Conservation (phyloP, 2,329 filamentous ascomycete genomes). For the Sclerotinia minor region DNA sequence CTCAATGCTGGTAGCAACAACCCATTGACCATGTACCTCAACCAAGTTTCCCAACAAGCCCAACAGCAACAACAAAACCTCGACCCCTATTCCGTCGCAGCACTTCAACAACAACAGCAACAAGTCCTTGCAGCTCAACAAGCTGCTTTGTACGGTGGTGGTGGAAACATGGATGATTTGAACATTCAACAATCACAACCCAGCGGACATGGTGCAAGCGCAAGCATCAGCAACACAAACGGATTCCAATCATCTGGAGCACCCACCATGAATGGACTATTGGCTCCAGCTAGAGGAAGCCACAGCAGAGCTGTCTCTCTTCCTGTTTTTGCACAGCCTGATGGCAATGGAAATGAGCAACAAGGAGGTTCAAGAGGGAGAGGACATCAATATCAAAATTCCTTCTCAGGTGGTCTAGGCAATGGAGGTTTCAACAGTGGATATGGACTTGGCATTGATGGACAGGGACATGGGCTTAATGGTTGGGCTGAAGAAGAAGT, state of each 20-base stretch:
- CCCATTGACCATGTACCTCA: conserved; percentile 90
- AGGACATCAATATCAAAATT: conserved; percentile 66
- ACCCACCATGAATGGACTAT: conserved; percentile 72
- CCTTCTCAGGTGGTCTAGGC: conserved; percentile 46
- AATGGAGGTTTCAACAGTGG: conserved; percentile 42
- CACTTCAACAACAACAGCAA: conserved; percentile 63
- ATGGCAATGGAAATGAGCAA: conserved; percentile 46
- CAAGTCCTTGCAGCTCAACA: conserved; percentile 74
- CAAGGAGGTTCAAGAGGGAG: conserved; percentile 45
- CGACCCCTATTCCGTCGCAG: conserved; percentile 46
- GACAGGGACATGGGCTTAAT: conserved; percentile 57
- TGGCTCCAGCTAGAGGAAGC: conserved; percentile 68
- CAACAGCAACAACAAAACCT: conserved; percentile 57
- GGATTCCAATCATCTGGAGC: conserved; percentile 54
- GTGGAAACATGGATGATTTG: conserved; percentile 58
- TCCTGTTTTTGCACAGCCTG: conserved; percentile 65
- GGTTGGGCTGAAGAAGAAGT: conserved; percentile 64
- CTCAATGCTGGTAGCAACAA: conserved; percentile 81
- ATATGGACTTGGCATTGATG: conserved; percentile 63
- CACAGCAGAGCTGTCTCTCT: conserved; percentile 78
- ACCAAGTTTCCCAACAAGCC: conserved; percentile 72
- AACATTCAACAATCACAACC: conserved; percentile 63
- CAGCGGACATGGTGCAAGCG: conserved; percentile 60
- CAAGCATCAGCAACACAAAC: conserved; percentile 59
- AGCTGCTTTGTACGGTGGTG: conserved; percentile 75